Evolutionary conservation across 208 protist species (phyloP).

Genomic region (Leishmania arabica): DNA sequence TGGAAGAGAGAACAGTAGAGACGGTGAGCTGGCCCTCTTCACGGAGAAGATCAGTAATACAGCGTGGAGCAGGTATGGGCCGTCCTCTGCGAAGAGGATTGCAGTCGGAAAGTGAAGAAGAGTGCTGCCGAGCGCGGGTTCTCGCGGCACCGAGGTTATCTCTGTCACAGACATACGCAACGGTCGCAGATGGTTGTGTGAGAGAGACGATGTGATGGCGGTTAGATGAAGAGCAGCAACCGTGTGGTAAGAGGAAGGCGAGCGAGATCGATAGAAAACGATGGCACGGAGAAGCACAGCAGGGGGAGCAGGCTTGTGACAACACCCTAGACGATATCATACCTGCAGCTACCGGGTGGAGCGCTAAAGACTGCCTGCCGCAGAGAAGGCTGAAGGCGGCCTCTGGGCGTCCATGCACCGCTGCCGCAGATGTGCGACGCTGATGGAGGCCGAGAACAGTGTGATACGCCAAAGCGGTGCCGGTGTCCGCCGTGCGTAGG

Average conservation of each 20-base stretch:
- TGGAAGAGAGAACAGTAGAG: neutral
- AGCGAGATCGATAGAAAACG: neutral
- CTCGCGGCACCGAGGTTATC: neutral
- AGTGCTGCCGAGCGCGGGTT: neutral
- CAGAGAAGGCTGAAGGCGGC: neutral
- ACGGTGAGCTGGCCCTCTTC: neutral
- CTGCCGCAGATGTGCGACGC: neutral
- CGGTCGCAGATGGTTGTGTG: neutral
- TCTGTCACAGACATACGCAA: neutral
- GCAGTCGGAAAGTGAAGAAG: neutral
- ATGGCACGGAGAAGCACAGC: neutral
- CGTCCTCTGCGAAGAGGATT: neutral
- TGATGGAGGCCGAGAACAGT: neutral
- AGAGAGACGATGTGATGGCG: neutral
- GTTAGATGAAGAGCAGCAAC: neutral
- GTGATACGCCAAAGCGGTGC: neutral
- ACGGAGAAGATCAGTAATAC: neutral
- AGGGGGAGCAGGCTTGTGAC: neutral
- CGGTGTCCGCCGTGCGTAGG: neutral
- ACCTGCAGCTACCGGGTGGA: neutral
- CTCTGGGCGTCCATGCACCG: neutral
- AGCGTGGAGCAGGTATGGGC: neutral
- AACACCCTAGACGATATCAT: neutral
- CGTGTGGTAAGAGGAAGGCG: neutral
- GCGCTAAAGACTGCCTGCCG: neutral